phyloP scores from a whole-genome alignment of 2,329 filamentous ascomycete genomes.

The Calonectria montana region DNA sequence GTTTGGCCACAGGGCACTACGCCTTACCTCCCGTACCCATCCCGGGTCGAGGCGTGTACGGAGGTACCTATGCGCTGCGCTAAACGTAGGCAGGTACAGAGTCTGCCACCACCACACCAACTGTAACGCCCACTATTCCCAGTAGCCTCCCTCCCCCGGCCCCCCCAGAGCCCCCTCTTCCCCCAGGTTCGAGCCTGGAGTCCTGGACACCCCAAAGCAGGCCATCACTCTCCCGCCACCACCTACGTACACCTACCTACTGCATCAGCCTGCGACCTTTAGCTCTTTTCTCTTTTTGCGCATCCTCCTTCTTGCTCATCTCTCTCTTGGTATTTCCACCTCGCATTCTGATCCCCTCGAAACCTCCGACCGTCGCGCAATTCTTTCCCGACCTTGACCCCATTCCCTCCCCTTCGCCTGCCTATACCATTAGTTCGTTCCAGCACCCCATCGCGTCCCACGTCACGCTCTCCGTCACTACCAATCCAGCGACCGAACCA shows the following conservation, averaged over 20 bases:
- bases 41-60: not conserved
- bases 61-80: conserved; percentile 16
- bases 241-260: conserved; percentile 13
- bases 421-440: conserved; percentile 34
- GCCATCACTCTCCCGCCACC: conserved; percentile 22
- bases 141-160: conserved; percentile 10
- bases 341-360: not conserved
- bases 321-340: not conserved
- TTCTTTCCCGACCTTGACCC: not conserved
- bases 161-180: conserved; percentile 14
- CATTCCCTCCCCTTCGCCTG: conserved; percentile 15
- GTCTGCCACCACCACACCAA: conserved; percentile 17
- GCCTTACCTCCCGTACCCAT: not conserved
- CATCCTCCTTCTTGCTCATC: conserved; percentile 10
- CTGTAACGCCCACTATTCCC: conserved; percentile 21
- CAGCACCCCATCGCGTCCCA: conserved; percentile 38
- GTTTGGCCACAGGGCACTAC: not conserved
- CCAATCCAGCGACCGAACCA: conserved; percentile 27
- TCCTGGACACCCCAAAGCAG: conserved; percentile 20
- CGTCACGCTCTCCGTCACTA: conserved; percentile 33
- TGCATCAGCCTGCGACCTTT: conserved; percentile 20
- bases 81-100: conserved; percentile 16
- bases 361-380: not conserved
- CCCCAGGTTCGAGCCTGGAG: conserved; percentile 29
- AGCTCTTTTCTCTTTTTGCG: conserved; percentile 21